These are phyloP conservation scores for Pseudogymnoascus sp. DNA, from an alignment of 2,329 filamentous ascomycete genomes.

Conservation along the genomic window DNA sequence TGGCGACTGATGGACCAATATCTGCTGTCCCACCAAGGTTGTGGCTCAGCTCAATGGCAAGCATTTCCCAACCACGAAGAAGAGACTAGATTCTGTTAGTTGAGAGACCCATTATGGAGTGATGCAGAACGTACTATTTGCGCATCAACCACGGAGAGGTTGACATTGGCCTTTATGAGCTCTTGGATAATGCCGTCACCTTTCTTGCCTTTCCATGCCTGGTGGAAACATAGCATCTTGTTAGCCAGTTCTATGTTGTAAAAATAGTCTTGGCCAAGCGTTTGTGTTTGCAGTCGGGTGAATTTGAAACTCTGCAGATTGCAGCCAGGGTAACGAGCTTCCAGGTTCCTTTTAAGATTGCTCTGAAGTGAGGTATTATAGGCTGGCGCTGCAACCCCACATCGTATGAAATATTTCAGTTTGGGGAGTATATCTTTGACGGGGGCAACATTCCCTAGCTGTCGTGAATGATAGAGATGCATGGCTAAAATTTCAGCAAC, in stretches of 20 bases:
- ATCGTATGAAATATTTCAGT: slow-evolving; percentile 70
- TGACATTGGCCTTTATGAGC: slow-evolving; percentile 79
- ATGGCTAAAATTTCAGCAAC: slow-evolving; percentile 85
- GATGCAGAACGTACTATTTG: slow-evolving; percentile 59
- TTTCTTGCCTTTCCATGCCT: slow-evolving; percentile 64
- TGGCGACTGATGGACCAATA: slow-evolving; percentile 44
- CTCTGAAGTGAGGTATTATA: slow-evolving; percentile 85
- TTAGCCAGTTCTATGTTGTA: slow-evolving; percentile 74
- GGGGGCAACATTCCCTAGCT: slow-evolving; percentile 61
- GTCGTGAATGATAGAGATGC: slow-evolving; percentile 78
- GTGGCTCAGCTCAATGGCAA: slow-evolving; percentile 75
- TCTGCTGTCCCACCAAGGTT: slow-evolving; percentile 39
- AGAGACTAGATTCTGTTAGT: slow-evolving; percentile 50
- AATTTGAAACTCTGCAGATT: slow-evolving; percentile 74
- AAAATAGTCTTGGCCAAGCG: slow-evolving; percentile 71
- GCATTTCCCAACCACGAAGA: slow-evolving; percentile 81
- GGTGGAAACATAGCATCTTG: slow-evolving; percentile 68
- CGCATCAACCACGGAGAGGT: slow-evolving; percentile 85
- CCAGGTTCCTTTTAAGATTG: slow-evolving; percentile 80
- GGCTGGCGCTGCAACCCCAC: slow-evolving; percentile 68
- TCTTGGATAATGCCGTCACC: slow-evolving; percentile 73
- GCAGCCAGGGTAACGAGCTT: slow-evolving; percentile 65
- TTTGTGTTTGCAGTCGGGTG: slow-evolving; percentile 55
- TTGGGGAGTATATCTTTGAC: slow-evolving; percentile 66
- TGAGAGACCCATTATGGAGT: neutral